phyloP scores from a whole-genome alignment of 1,284 basidiomycete species.

The Naganishia albida region DNA sequence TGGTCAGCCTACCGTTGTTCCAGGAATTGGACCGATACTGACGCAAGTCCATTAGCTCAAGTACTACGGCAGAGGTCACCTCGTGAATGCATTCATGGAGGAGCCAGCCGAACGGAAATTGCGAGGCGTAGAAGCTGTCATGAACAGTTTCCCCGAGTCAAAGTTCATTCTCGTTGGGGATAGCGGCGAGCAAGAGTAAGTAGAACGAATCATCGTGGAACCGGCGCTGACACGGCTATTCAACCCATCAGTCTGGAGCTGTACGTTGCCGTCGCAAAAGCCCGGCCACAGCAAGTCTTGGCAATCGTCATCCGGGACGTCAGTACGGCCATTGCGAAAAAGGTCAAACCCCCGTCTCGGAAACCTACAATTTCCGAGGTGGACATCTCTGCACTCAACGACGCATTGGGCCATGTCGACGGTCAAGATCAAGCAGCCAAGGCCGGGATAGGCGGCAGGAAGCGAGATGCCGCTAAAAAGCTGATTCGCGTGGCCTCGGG shows the following conservation, averaged over 20 bases:
- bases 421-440: slow-evolving; percentile 27
- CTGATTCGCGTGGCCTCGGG: slow-evolving; percentile 12
- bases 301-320: slow-evolving; percentile 79
- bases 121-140: slow-evolving; percentile 67
- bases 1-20: too few relatives aligned
- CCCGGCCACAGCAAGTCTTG: slow-evolving; percentile 61
- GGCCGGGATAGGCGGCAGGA: slow-evolving; percentile 25
- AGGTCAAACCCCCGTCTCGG: not conserved
- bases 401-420: slow-evolving; percentile 25
- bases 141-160: slow-evolving; percentile 72
- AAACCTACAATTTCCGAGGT: slow-evolving; percentile 23
- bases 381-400: slow-evolving; percentile 21
- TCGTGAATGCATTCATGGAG: slow-evolving; percentile 73
- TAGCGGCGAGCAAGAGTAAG: slow-evolving; percentile 75
- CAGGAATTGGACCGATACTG: too few relatives aligned
- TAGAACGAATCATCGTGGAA: not conserved
- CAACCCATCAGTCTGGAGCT: slow-evolving; percentile 62
- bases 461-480: slow-evolving; percentile 24
- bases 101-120: slow-evolving; percentile 75
- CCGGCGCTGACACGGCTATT: not conserved
- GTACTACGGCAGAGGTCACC: slow-evolving; percentile 76
- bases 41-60: too few relatives aligned
- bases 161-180: slow-evolving; percentile 83
- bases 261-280: slow-evolving; percentile 69
- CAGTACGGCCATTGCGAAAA: slow-evolving; percentile 42